Base-by-base conservation (phyloP, 2,329 filamentous ascomycete genomes). In the Fusarium sp. region DNA sequence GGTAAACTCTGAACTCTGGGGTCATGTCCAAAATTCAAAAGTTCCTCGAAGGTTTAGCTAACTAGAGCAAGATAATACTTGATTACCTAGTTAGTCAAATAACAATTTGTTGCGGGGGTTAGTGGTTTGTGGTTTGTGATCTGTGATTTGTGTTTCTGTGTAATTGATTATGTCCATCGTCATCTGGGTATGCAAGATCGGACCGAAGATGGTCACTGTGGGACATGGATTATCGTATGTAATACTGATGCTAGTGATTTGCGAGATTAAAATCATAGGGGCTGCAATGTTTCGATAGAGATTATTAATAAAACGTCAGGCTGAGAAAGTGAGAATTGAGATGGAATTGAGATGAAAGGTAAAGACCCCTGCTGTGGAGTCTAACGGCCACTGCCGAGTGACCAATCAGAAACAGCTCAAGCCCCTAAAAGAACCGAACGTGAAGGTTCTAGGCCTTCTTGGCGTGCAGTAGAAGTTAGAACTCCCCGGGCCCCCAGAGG, bases 381-480 rank as follows among this genome's bases (percentile, higher is more conserved):
- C 40, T 30, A 66, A 51, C 59, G 46, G 40, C 26, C 66, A 67
- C 56, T 70, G 35, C 66, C 62, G 66, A 55, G 24, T 17, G 33
- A 10, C 66, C 66, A 70, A 70, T 70, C 41, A 69, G 35, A 15
- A 14, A 9, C 5, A n/a, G n/a, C 13, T 11, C 20, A 44, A 39
- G 45, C 51, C 49, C 24, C 51, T 62, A 28, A 30, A 56, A 37
- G 65, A 65, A 68, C 43, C 53, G 24, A 35, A 43, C 65, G 32
- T 20, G 28, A 41, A 35, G 13, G 52, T 63, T 70, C 66, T 69
- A 67, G 66, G 54, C 65, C 60, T 48, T 68, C 65, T 67, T 67
- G 59, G 65, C 65, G 28, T 30, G 24, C 24, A 24, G 24, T 24
- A 24, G 24, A 24, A 24, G 24, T 24, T 24, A 30, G 26, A 26